Base-by-base conservation (phyloP, 768 basidiomycete genomes). In the Kwoniella europaea region DNA sequence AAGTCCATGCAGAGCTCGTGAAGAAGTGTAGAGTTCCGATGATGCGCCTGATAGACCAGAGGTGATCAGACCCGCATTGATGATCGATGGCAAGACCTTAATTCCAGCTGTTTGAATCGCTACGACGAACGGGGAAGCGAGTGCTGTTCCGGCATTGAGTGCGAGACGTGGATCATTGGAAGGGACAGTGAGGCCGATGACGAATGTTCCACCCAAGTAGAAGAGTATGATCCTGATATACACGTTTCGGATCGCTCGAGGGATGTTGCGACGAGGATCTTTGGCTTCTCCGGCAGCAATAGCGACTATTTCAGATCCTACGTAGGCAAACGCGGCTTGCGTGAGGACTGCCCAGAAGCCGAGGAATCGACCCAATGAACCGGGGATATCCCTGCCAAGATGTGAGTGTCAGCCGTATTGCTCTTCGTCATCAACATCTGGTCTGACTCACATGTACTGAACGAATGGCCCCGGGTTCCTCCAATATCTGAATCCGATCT, bases 251-350 rank as follows among this genome's bases (percentile, higher is more conserved):
- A 92, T 91, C 0, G 91, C 90, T 73, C 86, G 86, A 6, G 90
- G 90, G 22, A 90, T 83, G 78, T 87, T 89, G 35, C 86, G 86
- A 72, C 77, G 86, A 6, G 94, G 94, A 83, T 94, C 94, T 84
- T 91, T 92, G 0, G 92, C 90, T 82, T 86, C 85, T 5, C 84
- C 86, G 63, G 86, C 85, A n/a, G 84, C 83, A 71, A 82, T 80
- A 5, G 84, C 86, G 50, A 96, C 93, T 77, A 96, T 94, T 83
- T 98, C 94, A 6, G 93, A 94, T 10, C 94, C 95, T 69, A 94
- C 93, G 16, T 59, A 68, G 16, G 67, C 35, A 20, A 68, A 68
- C 7, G 67, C 67, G 27, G 67, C 67, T 53, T 68, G 66, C 7
- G 29, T 68, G 43, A 68, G 43, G 52, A 50, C 22, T 44, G 67